phyloP scores from a whole-genome alignment of 2,329 filamentous ascomycete species.

The Alternaria infectoria region DNA sequence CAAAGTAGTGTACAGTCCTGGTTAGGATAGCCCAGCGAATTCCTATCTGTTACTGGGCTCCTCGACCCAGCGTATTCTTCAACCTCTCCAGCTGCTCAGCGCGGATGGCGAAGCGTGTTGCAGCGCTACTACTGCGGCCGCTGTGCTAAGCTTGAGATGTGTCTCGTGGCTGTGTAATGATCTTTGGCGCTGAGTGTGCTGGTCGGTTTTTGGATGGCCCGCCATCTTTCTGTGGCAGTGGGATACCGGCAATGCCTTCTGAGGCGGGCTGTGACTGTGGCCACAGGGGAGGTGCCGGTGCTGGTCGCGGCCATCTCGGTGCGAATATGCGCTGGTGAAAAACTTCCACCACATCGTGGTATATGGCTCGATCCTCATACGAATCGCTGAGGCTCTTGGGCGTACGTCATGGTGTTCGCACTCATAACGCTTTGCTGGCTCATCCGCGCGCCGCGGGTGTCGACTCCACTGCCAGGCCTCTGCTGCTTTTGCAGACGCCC shows the following conservation, averaged over 20 bases:
- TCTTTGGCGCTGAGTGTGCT: neutral
- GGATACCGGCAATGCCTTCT: neutral
- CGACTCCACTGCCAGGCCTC: neutral
- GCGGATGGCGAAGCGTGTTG: neutral
- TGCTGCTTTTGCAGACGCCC: constrained; percentile 8
- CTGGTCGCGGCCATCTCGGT: neutral
- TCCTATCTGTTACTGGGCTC: neutral
- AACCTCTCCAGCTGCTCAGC: neutral
- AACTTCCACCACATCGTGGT: neutral
- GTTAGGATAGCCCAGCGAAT: neutral
- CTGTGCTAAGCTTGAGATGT: neutral
- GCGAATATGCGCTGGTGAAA: neutral
- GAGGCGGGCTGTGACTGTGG: neutral
- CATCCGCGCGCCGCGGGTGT: constrained; percentile 11
- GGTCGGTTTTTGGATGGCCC: neutral
- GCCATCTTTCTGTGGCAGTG: neutral
- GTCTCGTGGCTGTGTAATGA: neutral
- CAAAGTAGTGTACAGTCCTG: neutral
- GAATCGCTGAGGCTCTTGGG: constrained; percentile 33
- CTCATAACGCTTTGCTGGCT: constrained; percentile 25
- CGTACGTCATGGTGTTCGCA: constrained; percentile 16
- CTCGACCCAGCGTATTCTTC: neutral
- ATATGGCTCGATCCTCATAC: constrained; percentile 15
- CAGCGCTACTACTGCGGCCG: neutral
- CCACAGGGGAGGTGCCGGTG: neutral